phyloP scores from a whole-genome alignment of 495 filamentous ascomycete genomes.

The Corynascus novoguineensis region DNA sequence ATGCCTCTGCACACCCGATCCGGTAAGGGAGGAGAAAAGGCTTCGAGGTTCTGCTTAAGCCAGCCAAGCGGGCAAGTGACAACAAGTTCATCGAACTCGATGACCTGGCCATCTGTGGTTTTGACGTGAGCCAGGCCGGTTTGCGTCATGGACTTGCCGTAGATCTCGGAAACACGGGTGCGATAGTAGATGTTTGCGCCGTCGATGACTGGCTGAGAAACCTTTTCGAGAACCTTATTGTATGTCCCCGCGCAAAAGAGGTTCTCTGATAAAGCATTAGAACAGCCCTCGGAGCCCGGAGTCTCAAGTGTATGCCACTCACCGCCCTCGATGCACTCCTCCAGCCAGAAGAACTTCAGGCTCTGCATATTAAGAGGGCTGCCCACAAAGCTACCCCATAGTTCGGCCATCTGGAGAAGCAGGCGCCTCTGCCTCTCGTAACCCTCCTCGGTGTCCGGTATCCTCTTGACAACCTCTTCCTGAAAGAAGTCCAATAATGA shows the following conservation, averaged over 20 bases:
- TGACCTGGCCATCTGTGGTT: conserved; percentile 46
- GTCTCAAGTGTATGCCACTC: conserved; percentile 26
- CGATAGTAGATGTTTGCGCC: conserved; percentile 58
- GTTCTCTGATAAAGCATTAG: conserved; percentile 58
- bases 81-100: conserved; percentile 77
- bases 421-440: conserved; percentile 45
- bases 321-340: conserved; percentile 90
- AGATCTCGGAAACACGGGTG: conserved; percentile 35
- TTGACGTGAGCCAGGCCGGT: conserved; percentile 46
- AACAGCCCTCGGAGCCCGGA: background rate
- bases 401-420: conserved; percentile 59
- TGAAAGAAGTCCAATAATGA: conserved; percentile 77
- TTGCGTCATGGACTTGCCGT: conserved; percentile 42
- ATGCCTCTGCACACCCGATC: conserved; percentile 64
- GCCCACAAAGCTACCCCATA: conserved; percentile 89
- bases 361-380: conserved; percentile 72
- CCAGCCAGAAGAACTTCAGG: conserved; percentile 88
- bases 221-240: conserved; percentile 60
- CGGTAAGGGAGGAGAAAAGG: conserved; percentile 69
- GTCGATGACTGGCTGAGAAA: conserved; percentile 58
- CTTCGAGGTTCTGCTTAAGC: conserved; percentile 67
- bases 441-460: conserved; percentile 43
- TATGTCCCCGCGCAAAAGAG: conserved; percentile 86
- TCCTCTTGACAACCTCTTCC: conserved; percentile 51
- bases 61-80: conserved; percentile 83